Conservation (phyloP, 345 rosid species). For the Pseudoturritis turrita region DNA sequence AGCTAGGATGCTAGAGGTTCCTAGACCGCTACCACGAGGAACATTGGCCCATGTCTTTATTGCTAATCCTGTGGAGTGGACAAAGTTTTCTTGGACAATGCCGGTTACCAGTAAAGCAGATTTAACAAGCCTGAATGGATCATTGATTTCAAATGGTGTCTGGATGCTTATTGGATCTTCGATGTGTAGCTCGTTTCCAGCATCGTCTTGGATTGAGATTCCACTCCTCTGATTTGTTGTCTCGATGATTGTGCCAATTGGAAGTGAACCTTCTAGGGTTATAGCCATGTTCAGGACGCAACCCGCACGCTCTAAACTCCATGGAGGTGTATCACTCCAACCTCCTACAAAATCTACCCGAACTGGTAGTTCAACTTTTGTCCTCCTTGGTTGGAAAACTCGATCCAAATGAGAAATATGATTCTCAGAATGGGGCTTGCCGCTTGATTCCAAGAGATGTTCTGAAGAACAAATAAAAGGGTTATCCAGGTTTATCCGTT, state of each 20-base stretch:
- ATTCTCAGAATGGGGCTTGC: conserved; percentile 24
- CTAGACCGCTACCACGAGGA: conserved; percentile 96
- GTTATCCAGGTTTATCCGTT: neutral
- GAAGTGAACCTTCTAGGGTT: conserved; percentile 75
- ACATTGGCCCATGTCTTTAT: conserved; percentile 91
- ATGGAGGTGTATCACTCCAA: conserved; percentile 99
- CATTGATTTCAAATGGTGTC: conserved; percentile 60
- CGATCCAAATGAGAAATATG: conserved; percentile 23
- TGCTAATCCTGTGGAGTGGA: conserved; percentile 46
- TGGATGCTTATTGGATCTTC: conserved; percentile 49
- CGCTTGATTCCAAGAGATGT: conserved; percentile 49
- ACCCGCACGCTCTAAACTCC: conserved; percentile 98
- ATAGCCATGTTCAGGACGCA: conserved; percentile 91
- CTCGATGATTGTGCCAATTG: conserved; percentile 77
- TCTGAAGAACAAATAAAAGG: conserved; percentile 39
- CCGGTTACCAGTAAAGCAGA: conserved; percentile 85
- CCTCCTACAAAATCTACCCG: conserved; percentile 97
- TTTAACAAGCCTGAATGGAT: conserved; percentile 85
- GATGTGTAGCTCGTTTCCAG: conserved; percentile 50
- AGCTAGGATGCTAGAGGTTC: conserved; percentile 96
- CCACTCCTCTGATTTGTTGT: conserved; percentile 51
- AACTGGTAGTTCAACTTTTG: conserved; percentile 82
- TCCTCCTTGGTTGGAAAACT: conserved; percentile 41
- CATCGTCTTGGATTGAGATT: conserved; percentile 64
- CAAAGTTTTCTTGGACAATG: conserved; percentile 41